These are phyloP conservation scores for Cornus florida DNA, from an alignment of 148 eudicot species.

Conservation along the genomic window DNA sequence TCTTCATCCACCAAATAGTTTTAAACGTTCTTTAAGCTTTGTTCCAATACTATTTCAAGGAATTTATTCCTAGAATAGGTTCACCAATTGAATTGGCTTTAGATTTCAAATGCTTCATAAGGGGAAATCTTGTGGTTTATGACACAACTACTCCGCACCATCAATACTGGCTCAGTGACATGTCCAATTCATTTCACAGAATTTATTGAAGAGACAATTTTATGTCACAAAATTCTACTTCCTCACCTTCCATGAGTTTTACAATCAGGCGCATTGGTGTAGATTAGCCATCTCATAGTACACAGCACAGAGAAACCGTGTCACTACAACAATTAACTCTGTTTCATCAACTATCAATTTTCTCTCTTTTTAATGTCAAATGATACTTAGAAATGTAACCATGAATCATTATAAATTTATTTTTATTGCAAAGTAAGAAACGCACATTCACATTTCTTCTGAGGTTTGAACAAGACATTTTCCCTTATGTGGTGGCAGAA, in stretches of 20 bases:
- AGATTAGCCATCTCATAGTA: neutral
- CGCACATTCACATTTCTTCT: too few species aligned
- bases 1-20: neutral
- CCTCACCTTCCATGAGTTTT: neutral
- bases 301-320: neutral
- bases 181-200: neutral
- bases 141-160: neutral
- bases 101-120: neutral
- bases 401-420: neutral
- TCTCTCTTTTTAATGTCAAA: neutral
- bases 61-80: neutral
- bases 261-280: neutral
- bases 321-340: neutral
- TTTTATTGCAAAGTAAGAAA: too few species aligned
- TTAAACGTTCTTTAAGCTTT: neutral
- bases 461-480: too few species aligned
- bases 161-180: neutral
- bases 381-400: neutral
- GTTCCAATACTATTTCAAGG: neutral
- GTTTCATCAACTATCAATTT: neutral
- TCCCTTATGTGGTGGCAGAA: too few species aligned
- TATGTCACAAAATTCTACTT: neutral
- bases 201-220: neutral
- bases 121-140: neutral
- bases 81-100: constrained; percentile 4